Evolutionary conservation across 805 yeast genomes (phyloP).

Genomic region (Candida multigemmis): DNA sequence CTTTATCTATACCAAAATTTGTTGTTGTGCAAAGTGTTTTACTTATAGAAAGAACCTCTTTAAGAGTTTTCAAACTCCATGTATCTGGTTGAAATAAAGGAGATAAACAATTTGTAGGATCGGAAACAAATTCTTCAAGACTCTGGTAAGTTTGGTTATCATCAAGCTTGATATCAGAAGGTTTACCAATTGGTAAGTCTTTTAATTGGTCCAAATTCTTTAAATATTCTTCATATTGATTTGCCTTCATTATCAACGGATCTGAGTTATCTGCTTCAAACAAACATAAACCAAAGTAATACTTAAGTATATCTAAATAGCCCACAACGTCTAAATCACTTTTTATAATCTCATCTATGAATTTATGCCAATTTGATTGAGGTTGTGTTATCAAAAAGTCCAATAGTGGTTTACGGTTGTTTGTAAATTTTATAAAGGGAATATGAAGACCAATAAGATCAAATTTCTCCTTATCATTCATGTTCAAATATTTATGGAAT

Average conservation of each 20-base stretch:
- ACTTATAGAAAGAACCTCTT: slow-evolving; percentile 12
- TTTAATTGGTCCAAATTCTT: slow-evolving; percentile 12
- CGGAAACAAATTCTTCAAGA: slow-evolving; percentile 7
- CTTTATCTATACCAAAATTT: slow-evolving; percentile 22
- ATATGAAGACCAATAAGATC: slow-evolving; percentile 13
- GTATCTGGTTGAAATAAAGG: slow-evolving; percentile 7
- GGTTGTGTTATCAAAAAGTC: slow-evolving; percentile 10
- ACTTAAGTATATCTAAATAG: slow-evolving; percentile 6
- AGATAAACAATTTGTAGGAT: slow-evolving; percentile 6
- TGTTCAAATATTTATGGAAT: slow-evolving; percentile 6
- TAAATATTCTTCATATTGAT: slow-evolving; percentile 16
- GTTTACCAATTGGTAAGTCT: slow-evolving; percentile 8
- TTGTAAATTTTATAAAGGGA: slow-evolving; percentile 9
- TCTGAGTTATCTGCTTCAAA: slow-evolving; percentile 7
- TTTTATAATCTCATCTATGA: slow-evolving; percentile 5
- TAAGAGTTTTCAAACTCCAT: slow-evolving; percentile 6
- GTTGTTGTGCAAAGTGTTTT: slow-evolving; percentile 18
- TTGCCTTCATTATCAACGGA: slow-evolving; percentile 7
- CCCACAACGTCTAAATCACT: slow-evolving; percentile 3
- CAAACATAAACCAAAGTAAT: slow-evolving; percentile 11
- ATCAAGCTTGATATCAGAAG: not conserved
- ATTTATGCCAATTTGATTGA: slow-evolving; percentile 11
- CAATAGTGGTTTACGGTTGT: slow-evolving; percentile 3
- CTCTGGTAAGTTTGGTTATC: not conserved
- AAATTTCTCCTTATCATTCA: slow-evolving; percentile 7